Evolutionary conservation across 2,329 filamentous ascomycete genomes (phyloP).

Genomic region (Fusarium sulawesiense): DNA sequence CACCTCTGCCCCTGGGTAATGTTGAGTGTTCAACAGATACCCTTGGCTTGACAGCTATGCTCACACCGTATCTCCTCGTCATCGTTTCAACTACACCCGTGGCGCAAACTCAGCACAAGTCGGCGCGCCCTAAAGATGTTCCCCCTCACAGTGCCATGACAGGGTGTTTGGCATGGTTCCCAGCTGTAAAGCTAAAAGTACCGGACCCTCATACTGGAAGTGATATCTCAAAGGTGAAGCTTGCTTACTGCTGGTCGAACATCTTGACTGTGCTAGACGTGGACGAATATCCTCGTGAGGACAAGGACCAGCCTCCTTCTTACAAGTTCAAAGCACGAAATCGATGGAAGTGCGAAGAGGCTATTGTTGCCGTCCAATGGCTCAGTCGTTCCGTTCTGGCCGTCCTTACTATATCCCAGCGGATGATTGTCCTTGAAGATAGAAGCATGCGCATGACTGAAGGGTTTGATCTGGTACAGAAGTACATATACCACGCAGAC

Average conservation of each 20-base stretch:
- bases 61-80: constrained; percentile 94
- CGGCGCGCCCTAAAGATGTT: constrained; percentile 89
- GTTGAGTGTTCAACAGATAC: constrained; percentile 87
- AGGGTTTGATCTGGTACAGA: constrained; percentile 89
- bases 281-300: constrained; percentile 74
- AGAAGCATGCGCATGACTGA: constrained; percentile 90
- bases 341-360: constrained; percentile 92
- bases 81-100: constrained; percentile 97
- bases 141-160: constrained; percentile 91
- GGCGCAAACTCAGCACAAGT: constrained; percentile 96
- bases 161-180: constrained; percentile 96
- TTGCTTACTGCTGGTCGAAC: constrained; percentile 99
- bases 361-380: constrained; percentile 97
- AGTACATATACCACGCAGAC: constrained; percentile 92
- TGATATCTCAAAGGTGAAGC: constrained; percentile 81
- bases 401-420: constrained; percentile 92
- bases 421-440: constrained; percentile 92
- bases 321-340: constrained; percentile 85
- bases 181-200: constrained; percentile 89
- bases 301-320: constrained; percentile 80
- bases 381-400: constrained; percentile 91
- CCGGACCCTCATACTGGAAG: constrained; percentile 74
- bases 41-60: constrained; percentile 91
- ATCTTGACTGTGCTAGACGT: constrained; percentile 94
- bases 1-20: constrained; percentile 91